A percentile compares a stretch with the other conserved stretches of the same genome.
These are phyloP conservation scores for Colletotrichum trifolii DNA, from an alignment of 2,329 filamentous ascomycete genomes.

Conservation along the genomic window DNA sequence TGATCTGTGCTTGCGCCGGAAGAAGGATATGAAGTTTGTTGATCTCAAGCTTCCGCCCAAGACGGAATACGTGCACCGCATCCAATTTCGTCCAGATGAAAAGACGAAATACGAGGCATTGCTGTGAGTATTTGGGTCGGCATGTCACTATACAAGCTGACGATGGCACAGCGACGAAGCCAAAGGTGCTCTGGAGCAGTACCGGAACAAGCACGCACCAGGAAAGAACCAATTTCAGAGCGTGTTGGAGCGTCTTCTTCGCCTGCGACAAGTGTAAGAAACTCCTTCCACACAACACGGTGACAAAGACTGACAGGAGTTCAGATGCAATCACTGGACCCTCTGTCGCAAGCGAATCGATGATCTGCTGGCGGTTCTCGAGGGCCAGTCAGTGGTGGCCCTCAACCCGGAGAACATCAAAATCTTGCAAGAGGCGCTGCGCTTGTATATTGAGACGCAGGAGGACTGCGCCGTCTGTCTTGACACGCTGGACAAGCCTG, in stretches of 20 bases:
- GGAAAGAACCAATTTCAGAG: constrained; percentile 72
- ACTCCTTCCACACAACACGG: constrained; percentile 38
- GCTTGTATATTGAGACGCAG: constrained; percentile 80
- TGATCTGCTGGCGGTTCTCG: constrained; percentile 76
- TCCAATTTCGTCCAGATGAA: constrained; percentile 80
- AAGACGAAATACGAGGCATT: constrained; percentile 81
- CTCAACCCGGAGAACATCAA: constrained; percentile 78
- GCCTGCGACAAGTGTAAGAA: constrained; percentile 77
- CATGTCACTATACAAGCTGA: constrained; percentile 38
- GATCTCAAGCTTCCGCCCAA: constrained; percentile 83
- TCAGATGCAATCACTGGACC: constrained; percentile 85
- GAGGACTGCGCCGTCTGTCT: constrained; percentile 88
- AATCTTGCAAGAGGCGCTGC: constrained; percentile 79
- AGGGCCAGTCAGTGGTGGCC: constrained; percentile 73
- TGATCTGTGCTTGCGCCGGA: constrained; percentile 82
- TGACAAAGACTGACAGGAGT: constrained; percentile 35
- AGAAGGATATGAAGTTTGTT: constrained; percentile 90
- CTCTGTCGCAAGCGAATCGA: constrained; percentile 81
- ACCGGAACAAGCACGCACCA: constrained; percentile 57
- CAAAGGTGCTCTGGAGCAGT: constrained; percentile 74
- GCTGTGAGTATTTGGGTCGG: constrained; percentile 58
- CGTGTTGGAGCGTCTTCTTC: constrained; percentile 83
- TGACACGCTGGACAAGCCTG: constrained; percentile 75
- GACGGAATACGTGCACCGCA: constrained; percentile 80
- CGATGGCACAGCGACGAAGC: constrained; percentile 70